A percentile compares a stretch with the other conserved stretches of the same genome.
phyloP scores from a whole-genome alignment of 768 basidiomycete genomes.

The Baorangia bicolor region DNA sequence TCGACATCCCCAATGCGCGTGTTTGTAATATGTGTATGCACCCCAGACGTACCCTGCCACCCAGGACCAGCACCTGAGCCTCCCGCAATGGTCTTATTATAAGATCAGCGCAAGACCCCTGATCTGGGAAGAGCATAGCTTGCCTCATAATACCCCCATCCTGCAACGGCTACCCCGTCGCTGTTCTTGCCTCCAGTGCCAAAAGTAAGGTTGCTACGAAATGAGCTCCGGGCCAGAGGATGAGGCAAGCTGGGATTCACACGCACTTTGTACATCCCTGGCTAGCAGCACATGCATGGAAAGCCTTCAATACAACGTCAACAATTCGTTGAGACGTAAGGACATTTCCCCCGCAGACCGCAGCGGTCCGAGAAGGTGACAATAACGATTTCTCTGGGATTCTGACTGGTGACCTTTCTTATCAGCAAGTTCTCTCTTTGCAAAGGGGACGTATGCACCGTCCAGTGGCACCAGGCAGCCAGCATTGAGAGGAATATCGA shows the following conservation, averaged over 20 bases:
- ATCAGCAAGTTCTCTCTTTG: not conserved
- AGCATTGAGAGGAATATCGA: slow-evolving; percentile 90
- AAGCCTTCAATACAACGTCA: slow-evolving; percentile 90
- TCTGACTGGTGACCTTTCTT: slow-evolving; percentile 46
- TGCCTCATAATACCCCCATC: slow-evolving; percentile 91
- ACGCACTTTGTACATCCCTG: slow-evolving; percentile 91
- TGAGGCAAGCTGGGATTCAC: not conserved
- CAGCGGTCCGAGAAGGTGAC: slow-evolving; percentile 80
- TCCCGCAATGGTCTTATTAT: slow-evolving; percentile 75
- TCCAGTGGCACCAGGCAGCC: slow-evolving; percentile 88
- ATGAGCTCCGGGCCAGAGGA: not conserved
- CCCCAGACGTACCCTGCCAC: slow-evolving; percentile 92
- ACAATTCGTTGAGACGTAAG: slow-evolving; percentile 91
- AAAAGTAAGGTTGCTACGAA: slow-evolving; percentile 78
- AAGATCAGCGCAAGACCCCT: not conserved
- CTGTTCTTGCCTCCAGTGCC: slow-evolving; percentile 85
- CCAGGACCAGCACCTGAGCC: slow-evolving; percentile 87
- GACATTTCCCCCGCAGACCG: slow-evolving; percentile 93
- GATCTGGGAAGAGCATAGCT: not conserved
- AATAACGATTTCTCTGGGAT: slow-evolving; percentile 80
- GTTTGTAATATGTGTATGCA: slow-evolving; percentile 93
- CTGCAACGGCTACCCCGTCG: slow-evolving; percentile 69
- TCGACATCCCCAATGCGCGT: slow-evolving; percentile 93
- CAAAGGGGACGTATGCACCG: slow-evolving; percentile 42
- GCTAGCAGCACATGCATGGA: slow-evolving; percentile 87